phyloP scores from a whole-genome alignment of 1,284 basidiomycete genomes.

The Irpex rosettiformis region DNA sequence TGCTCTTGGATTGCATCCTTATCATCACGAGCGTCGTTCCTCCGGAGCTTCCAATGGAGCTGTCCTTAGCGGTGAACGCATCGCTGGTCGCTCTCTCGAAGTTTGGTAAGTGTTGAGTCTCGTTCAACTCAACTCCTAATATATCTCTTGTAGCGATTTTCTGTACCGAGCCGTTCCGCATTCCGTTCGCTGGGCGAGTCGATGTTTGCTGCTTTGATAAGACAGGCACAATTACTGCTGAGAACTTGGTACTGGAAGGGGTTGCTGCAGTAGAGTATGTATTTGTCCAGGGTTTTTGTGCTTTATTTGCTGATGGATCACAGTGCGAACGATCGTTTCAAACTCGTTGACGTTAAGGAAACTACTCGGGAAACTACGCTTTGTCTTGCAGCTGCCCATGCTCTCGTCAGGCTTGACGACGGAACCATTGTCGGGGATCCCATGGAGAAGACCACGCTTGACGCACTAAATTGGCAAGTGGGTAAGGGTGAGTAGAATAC shows the following conservation, averaged over 20 bases:
- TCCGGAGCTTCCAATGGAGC: constrained; percentile 94
- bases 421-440: constrained; percentile 95
- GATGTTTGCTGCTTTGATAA: constrained; percentile 99
- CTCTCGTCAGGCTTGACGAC: constrained; percentile 90
- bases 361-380: constrained; percentile 78
- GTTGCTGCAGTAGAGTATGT: constrained; percentile 83
- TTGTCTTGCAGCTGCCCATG: constrained; percentile 93
- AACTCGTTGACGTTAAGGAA: constrained; percentile 78
- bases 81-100: constrained; percentile 92
- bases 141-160: constrained; percentile 73
- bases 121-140: neutral
- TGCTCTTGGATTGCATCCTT: constrained; percentile 89
- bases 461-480: constrained; percentile 89
- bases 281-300: constrained; percentile 1
- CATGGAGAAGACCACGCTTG: constrained; percentile 97
- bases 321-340: constrained; percentile 56
- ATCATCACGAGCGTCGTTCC: constrained; percentile 96
- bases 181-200: constrained; percentile 89
- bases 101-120: constrained; percentile 53
- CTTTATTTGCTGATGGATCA: constrained; percentile 12
- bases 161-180: constrained; percentile 96
- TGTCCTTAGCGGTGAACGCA: constrained; percentile 92
- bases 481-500: constrained; percentile 54
- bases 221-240: constrained; percentile 95
- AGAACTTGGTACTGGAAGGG: constrained; percentile 92